Evolutionary conservation across 208 protist genomes (phyloP).

Genomic region (Tetramitus jugosus): DNA sequence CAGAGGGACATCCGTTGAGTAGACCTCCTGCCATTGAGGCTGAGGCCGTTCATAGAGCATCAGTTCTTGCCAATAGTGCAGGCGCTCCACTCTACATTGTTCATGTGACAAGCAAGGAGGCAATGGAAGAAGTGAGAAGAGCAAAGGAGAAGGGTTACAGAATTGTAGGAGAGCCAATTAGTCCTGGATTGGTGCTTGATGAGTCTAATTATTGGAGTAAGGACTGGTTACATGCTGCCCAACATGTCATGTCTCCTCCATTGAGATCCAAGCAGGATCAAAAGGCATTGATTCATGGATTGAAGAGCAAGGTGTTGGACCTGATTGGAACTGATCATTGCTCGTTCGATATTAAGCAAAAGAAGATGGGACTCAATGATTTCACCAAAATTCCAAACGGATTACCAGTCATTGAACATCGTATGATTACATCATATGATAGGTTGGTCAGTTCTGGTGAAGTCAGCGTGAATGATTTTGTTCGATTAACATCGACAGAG

Average conservation of each 20-base stretch:
- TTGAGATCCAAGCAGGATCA: constrained; percentile 5
- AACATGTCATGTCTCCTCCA: constrained; percentile 11
- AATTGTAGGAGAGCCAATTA: constrained; percentile 36
- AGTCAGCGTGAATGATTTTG: constrained; percentile 38
- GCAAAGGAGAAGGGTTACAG: constrained; percentile 37
- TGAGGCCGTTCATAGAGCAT: constrained; percentile 53
- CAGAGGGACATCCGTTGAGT: constrained; percentile 53
- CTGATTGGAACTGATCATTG: constrained; percentile 47
- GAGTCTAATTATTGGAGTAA: background rate
- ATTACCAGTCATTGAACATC: constrained; percentile 56
- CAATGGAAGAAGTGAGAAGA: constrained; percentile 31
- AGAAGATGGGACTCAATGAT: constrained; percentile 58
- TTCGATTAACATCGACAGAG: constrained; percentile 42
- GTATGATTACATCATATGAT: constrained; percentile 57
- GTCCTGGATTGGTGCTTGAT: background rate
- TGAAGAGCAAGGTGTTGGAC: background rate
- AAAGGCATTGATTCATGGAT: background rate
- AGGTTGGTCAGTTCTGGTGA: constrained; percentile 46
- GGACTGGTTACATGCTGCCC: background rate
- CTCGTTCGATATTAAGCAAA: constrained; percentile 58
- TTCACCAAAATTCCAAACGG: constrained; percentile 61
- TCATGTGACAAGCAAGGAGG: constrained; percentile 46
- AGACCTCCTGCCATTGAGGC: constrained; percentile 55
- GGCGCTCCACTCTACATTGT: constrained; percentile 12
- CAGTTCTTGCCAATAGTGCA: constrained; percentile 20